Base-by-base conservation (phyloP, 805 yeast species). In the Pichia heedii region DNA sequence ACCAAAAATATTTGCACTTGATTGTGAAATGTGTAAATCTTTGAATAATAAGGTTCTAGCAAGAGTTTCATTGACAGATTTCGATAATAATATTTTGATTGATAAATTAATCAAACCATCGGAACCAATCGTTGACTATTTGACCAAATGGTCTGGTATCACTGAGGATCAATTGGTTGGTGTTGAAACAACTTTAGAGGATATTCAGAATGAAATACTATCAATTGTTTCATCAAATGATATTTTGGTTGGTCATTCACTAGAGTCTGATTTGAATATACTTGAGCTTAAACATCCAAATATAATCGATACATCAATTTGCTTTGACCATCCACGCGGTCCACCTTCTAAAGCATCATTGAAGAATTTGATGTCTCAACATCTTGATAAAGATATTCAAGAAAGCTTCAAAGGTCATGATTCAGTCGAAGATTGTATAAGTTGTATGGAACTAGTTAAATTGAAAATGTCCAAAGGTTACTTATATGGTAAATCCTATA, bases 1-100 rank as follows among this genome's bases (percentile, higher is more conserved):
- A 0, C 72, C 83, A 0, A 78, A 70, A 44, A 76, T 83, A 0
- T 86, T 76, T 64, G 93, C 95, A 0, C 51, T 93, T 18, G 98
- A 90, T 63, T 93, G 98, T 68, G 98, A 90, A 63, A 93, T 90
- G 87, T 87, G 96, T 58, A 64, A 71, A 45, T 63, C 89, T 0
- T 73, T 66, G 0, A 49, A 55, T 1, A 88, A 87, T 0, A 70
- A 72, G 35, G 95, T 77, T 1, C 66, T 90, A 34, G 78, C 97
- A 0, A 69, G 97, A 42, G 76, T 85, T 0, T 84, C 96, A 2
- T 50, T 93, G 10, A 73, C 88, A 1, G 79, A 84, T 57, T 77
- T 74, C 52, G 70, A 77, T 40, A 74, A 72, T 16, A 70, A 74
- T 5, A 73, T 81, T 0, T 58, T 90, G 0, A 62, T 82, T 46